Conservation (phyloP, 306 rosid species). For the Cucumis cinereus region DNA sequence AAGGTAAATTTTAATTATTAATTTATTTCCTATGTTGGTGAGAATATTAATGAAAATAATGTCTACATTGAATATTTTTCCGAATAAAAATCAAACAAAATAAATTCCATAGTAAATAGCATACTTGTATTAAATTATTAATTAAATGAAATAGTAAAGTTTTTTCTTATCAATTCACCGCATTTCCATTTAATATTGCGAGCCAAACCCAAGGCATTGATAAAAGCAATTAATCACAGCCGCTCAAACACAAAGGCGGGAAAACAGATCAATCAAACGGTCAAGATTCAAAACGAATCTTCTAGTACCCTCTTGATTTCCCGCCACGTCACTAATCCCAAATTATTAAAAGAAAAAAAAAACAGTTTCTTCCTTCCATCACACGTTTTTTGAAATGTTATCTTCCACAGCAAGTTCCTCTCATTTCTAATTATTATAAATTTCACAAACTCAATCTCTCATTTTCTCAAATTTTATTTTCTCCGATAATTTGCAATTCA, state of each 20-base stretch:
- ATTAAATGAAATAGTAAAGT: neutral
- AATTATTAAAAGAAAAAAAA: no score
- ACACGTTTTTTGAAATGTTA: neutral
- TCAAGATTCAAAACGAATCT: neutral
- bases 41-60: neutral
- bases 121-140: neutral
- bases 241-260: neutral
- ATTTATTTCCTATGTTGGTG: neutral
- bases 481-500: neutral
- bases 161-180: neutral
- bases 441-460: neutral
- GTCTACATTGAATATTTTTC: neutral
- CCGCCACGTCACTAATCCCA: neutral
- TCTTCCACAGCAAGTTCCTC: constrained; percentile 13
- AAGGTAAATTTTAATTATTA: no score
- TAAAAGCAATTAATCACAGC: neutral
- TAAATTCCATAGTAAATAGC: neutral
- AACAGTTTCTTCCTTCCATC: neutral
- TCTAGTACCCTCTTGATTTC: neutral
- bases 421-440: neutral
- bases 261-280: neutral
- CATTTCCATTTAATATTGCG: neutral
- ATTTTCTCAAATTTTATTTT: neutral
- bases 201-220: neutral
- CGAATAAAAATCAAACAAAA: neutral